Evolutionary conservation across 2,329 filamentous ascomycete genomes (phyloP), one percentile per base, ranked within the genome.

Genomic region (Alternaria sp.): DNA sequence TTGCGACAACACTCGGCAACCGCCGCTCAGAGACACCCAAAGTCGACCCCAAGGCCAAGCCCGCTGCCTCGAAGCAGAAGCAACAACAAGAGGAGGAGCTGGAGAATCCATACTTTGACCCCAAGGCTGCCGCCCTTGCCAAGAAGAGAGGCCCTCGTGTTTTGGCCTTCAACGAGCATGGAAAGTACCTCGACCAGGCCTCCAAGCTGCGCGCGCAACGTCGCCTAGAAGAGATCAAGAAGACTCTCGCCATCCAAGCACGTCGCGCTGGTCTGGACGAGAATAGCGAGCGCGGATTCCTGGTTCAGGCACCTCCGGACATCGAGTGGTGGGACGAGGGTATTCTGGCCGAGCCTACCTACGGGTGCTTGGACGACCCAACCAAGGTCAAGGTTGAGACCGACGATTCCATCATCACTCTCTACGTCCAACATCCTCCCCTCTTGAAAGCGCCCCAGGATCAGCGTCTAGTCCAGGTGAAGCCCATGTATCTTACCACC

Each of bases 241-340:
- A 91, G 83, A 88, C 92, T 60, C 96, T 99, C 70, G 95, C 95
- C 2, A 92, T 91, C 70, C 90, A 93, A 71, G 92, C 94, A 11
- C 88, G 94, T 63, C 95, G 94, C 78, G 93, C 92, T n/a, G 94
- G 94, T 50, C 92, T 98, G 66, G 95, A 98, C 73, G 95, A 98
- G 78, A 95, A 96, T 65, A 89, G 92, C 53, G 95, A 99, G 79
- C 97, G 95, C 79, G 92, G 93, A 30, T 98, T 95, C 77, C 82
- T 96, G 5, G 88, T 97, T 6, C 90, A 95, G 66, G 86, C 87
- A 30, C 96, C 96, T 10, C 96, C 96, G 5, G 91, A 91, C 8
- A 87, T 98, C 45, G 96, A 99, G 79, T 99, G 96, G 96, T 98
- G 95, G 93, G 96, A 99, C 73, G 94, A 98, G 82, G 93, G 90